These are phyloP conservation scores for Sapria himalayana DNA, from an alignment of 345 rosid species.

Conservation along the genomic window DNA sequence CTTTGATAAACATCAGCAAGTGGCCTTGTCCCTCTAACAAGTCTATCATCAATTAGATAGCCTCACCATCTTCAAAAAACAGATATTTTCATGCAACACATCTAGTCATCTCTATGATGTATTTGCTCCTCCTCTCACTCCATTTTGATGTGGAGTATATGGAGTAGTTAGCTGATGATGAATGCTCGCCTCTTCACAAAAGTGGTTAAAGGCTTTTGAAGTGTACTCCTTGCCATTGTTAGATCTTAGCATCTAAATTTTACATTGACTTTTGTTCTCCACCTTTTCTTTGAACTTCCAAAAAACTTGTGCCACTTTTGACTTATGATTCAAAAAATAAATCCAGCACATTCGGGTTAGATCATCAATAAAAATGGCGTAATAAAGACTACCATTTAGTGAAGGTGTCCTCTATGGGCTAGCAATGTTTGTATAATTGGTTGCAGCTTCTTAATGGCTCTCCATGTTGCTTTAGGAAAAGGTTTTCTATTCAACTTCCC, in stretches of 20 bases:
- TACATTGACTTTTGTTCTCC: not conserved
- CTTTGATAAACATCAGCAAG: not conserved
- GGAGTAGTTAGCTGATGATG: not conserved
- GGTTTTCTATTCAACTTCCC: not conserved
- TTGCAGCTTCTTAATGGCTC: not conserved
- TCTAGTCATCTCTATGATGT: not conserved
- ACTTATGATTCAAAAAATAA: not conserved
- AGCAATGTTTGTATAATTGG: not conserved
- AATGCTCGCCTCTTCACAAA: not conserved
- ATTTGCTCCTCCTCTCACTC: not conserved
- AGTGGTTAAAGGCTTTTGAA: not conserved
- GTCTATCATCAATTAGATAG: not conserved
- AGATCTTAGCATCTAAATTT: not conserved
- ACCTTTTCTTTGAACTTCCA: not conserved
- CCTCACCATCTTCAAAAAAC: not conserved
- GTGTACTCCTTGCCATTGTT: conserved; percentile 3
- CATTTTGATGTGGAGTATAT: conserved; percentile 6
- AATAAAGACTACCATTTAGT: not conserved
- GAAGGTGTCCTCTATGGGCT: not conserved
- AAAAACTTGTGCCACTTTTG: not conserved
- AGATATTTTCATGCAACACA: not conserved
- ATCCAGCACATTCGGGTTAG: not conserved
- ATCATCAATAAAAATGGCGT: conserved; percentile 5
- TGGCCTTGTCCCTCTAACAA: not conserved
- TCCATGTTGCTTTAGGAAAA: conserved; percentile 3